Evolutionary conservation across 257 asterid species (phyloP).

Genomic region (Fraxinus quadrangulata): DNA sequence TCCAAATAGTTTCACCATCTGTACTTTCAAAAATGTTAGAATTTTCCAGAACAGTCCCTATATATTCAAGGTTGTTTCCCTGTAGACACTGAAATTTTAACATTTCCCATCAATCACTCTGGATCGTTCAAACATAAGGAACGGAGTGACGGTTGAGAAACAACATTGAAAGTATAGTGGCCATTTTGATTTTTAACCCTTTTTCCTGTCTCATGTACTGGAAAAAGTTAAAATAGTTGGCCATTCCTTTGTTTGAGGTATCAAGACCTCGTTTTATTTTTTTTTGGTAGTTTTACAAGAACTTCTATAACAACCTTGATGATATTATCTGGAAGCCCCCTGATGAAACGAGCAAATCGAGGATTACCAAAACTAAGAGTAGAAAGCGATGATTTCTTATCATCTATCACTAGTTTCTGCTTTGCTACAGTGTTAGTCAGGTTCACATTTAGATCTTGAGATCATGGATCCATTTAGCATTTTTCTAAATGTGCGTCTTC

Average conservation of each 20-base stretch:
- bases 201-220: neutral
- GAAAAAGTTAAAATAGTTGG: neutral
- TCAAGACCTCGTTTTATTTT: neutral
- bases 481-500: neutral
- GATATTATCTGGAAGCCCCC: slow-evolving; percentile 2
- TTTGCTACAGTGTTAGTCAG: neutral
- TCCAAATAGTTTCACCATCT: neutral
- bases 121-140: no score
- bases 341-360: slow-evolving; percentile 9
- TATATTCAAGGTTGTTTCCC: neutral
- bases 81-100: neutral
- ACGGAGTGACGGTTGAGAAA: no score
- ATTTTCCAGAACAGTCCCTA: neutral
- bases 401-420: neutral
- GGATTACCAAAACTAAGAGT: neutral
- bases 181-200: neutral
- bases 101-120: neutral
- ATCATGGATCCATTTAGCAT: neutral
- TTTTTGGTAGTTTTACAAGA: neutral
- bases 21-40: neutral
- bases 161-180: neutral
- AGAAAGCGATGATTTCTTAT: neutral
- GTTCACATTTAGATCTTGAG: neutral
- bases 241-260: neutral
- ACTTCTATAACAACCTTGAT: slow-evolving; percentile 2